Percentiles rank a stretch among this genome's conserved stretches.
Evolutionary conservation across 768 basidiomycete species (phyloP).

Genomic region (Mycena galericulata): DNA sequence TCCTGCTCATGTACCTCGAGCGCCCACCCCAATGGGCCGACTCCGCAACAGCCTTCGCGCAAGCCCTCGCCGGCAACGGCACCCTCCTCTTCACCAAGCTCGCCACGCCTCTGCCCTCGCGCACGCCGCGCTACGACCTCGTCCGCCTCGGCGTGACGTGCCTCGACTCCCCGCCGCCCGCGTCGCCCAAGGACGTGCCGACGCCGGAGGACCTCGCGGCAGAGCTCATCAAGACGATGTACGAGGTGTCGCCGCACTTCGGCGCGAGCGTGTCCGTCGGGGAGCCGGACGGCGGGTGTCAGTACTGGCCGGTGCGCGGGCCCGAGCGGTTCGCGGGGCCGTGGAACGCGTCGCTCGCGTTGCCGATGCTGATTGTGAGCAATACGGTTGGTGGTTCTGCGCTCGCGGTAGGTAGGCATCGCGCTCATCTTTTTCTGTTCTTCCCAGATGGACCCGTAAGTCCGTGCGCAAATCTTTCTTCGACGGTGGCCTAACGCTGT

Average conservation of each 20-base stretch:
- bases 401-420: no score
- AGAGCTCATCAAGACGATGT: constrained; percentile 27
- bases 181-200: constrained; percentile 9
- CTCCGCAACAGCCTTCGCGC: constrained; percentile 26
- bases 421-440: background rate
- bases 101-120: background rate
- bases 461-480: no score
- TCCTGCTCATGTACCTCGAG: constrained; percentile 36
- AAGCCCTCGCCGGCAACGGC: constrained; percentile 38
- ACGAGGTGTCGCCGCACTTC: constrained; percentile 39
- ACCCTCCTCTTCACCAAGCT: constrained; percentile 36
- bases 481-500: no score
- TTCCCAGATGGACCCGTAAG: constrained; percentile 29
- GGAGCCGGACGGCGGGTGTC: constrained; percentile 41
- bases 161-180: constrained; percentile 37
- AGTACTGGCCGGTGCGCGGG: constrained; percentile 39
- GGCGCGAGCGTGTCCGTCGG: constrained; percentile 33
- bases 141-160: constrained; percentile 38
- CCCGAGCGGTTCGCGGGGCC: constrained; percentile 43
- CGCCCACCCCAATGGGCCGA: constrained; percentile 32
- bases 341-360: constrained; percentile 43
- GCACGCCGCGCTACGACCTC: constrained; percentile 27
- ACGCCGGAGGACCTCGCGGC: constrained; percentile 28
- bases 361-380: constrained; percentile 44
- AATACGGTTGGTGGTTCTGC: constrained; percentile 34